Conservation (phyloP, 1,284 basidiomycete species). For the Leccinum fallax region DNA sequence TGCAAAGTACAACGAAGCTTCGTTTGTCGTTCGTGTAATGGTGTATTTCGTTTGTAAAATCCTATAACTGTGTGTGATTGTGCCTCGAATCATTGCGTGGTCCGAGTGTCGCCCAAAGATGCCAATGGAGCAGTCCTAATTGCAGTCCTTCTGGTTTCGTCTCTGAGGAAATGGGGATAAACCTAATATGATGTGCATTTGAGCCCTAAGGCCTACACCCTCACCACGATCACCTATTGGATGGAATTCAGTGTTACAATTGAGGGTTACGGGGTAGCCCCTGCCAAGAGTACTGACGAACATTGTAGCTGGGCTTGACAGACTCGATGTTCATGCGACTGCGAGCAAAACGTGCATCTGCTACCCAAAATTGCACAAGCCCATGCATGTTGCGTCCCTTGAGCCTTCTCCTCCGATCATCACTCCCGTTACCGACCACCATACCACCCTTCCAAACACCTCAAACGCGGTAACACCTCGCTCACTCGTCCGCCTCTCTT, state of each 20-base stretch:
- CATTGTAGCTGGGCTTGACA: no score
- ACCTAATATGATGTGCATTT: neutral
- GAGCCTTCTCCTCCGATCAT: no score
- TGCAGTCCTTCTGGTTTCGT: neutral
- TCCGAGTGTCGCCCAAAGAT: neutral
- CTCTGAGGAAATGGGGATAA: neutral
- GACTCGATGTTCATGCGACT: no score
- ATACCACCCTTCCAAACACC: slow-evolving; percentile 25
- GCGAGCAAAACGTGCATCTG: no score
- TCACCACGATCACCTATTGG: no score
- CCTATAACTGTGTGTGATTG: no score
- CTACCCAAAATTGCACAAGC: no score
- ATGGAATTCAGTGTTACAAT: neutral
- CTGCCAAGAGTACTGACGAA: neutral
- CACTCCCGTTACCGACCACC: neutral
- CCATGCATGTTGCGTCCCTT: no score
- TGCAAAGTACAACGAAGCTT: neutral
- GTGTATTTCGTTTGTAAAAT: no score
- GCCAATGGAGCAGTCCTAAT: neutral
- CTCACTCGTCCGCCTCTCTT: slow-evolving; percentile 20
- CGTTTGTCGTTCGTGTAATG: neutral
- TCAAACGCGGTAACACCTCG: slow-evolving; percentile 31
- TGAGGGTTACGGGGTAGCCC: neutral
- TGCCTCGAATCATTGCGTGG: neutral
- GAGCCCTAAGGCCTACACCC: no score